phyloP scores from a whole-genome alignment of 805 yeast genomes.

The Zygosaccharomyces gambellarensis region DNA sequence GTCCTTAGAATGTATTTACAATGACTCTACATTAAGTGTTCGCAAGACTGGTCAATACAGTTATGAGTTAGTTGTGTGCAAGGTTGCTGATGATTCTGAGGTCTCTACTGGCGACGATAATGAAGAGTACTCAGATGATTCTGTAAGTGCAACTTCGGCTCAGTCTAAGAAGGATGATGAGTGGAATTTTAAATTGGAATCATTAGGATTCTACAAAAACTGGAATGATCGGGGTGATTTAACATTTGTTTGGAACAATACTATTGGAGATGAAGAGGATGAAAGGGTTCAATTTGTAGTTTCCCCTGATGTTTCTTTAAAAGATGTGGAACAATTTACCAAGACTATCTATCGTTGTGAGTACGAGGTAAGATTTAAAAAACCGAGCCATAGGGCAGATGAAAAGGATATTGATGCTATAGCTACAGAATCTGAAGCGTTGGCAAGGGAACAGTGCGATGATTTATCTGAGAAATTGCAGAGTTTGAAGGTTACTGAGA shows the following conservation, averaged over 20 bases:
- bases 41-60: slow-evolving; percentile 61
- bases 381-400: slow-evolving; percentile 43
- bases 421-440: slow-evolving; percentile 24
- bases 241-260: slow-evolving; percentile 74
- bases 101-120: slow-evolving; percentile 46
- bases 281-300: slow-evolving; percentile 79
- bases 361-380: slow-evolving; percentile 69
- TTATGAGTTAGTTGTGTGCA: slow-evolving; percentile 66
- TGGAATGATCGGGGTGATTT: slow-evolving; percentile 49
- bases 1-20: slow-evolving; percentile 73
- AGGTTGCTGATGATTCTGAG: slow-evolving; percentile 65
- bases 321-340: slow-evolving; percentile 59
- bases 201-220: slow-evolving; percentile 50
- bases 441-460: slow-evolving; percentile 24
- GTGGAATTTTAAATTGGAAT: slow-evolving; percentile 63
- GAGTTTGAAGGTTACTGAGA: slow-evolving; percentile 27
- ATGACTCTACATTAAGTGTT: slow-evolving; percentile 71
- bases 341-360: slow-evolving; percentile 58
- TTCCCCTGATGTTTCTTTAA: slow-evolving; percentile 48
- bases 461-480: slow-evolving; percentile 22
- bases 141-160: slow-evolving; percentile 31
- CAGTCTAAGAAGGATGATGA: slow-evolving; percentile 49
- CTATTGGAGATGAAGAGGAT: slow-evolving; percentile 76
- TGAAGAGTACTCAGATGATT: slow-evolving; percentile 41
- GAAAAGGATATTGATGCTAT: slow-evolving; percentile 55